Evolutionary conservation across 768 basidiomycete species (phyloP), one percentile per base, ranked within the genome.

Genomic region (Pleurotus platypus): DNA sequence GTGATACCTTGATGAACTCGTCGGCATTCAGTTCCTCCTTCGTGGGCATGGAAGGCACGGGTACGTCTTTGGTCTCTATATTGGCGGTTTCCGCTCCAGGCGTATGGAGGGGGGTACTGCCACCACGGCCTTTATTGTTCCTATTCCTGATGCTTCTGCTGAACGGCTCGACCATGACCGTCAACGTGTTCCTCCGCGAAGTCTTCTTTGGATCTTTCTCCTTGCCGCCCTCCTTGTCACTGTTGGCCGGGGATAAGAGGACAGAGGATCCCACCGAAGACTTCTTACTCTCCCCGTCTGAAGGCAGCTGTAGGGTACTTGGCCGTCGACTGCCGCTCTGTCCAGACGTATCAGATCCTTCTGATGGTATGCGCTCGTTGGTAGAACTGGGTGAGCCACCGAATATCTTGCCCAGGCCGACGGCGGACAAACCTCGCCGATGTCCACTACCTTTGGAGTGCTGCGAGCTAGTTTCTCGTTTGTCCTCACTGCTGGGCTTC

Each of bases 81-180:
- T 40, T 58, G 61, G 51, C 58, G 53, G 71, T 69, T 67, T 78
- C 64, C 61, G 47, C 48, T 37, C 49, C 57, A 8, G 62, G 56
- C 20, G 65, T 63, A 49, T 46, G 58, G 7, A 42, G 57, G 6
- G 73, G 68, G 1, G 73, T 72, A 7, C 66, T 67, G 15, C 70
- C 63, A 56, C 72, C 70, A 59, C 66, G 59, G 55, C 71, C 68
- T 63, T 73, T 78, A 26, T 55, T 47, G 24, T 60, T 61, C 61
- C 70, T 72, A 22, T 73, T 77, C 66, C 82, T 78, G 58, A 78
- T 78, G 0, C 80, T 75, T 42, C 84, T 78, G 55, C 78, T 80
- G 61, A 94, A 74, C 5, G 90, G 89, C 66, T 91, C 89, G 1
- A 91, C 89, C 84, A 94, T 91, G 40, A 94, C 83, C 0, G 88